These are phyloP conservation scores for Trametes sanguinea DNA, from an alignment of 768 basidiomycete genomes.

Conservation along the genomic window DNA sequence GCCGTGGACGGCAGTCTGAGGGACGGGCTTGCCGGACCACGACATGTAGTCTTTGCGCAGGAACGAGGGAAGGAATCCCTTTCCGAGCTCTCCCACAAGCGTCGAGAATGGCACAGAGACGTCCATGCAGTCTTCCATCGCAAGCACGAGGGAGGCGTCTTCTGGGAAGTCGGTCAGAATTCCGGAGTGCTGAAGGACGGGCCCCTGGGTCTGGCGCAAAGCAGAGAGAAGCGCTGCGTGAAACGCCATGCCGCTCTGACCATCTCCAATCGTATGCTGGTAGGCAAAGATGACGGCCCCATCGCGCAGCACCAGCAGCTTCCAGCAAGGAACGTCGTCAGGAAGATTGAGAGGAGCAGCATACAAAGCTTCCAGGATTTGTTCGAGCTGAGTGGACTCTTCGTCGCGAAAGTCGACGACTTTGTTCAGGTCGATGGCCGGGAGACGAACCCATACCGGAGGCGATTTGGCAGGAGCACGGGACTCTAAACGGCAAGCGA, in stretches of 20 bases:
- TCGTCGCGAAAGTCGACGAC: conserved; percentile 35
- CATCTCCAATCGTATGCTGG: conserved; percentile 44
- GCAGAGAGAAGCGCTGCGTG: conserved; percentile 37
- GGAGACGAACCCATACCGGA: conserved; percentile 34
- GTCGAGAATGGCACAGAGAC: conserved; percentile 34
- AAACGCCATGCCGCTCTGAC: conserved; percentile 41
- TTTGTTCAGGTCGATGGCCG: conserved; percentile 32
- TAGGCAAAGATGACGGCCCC: conserved; percentile 39
- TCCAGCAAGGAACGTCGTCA: conserved; percentile 39
- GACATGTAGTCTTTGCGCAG: conserved; percentile 32
- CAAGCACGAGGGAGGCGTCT: conserved; percentile 24
- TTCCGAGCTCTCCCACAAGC: conserved; percentile 26
- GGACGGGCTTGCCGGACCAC: conserved; percentile 38
- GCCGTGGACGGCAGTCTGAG: conserved; percentile 19
- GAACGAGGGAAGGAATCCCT: conserved; percentile 30
- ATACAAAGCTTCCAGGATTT: conserved; percentile 32
- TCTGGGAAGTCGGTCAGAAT: conserved; percentile 21
- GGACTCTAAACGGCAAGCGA: conserved; percentile 19
- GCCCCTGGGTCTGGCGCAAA: conserved; percentile 23
- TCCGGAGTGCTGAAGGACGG: background rate
- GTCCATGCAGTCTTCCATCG: conserved; percentile 34
- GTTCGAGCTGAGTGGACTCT: conserved; percentile 20
- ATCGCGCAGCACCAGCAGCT: conserved; percentile 37
- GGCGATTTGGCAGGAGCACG: background rate
- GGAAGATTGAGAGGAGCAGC: conserved; percentile 30